A percentile compares a stretch with the other conserved stretches of the same genome.
These are phyloP conservation scores for Taxawa tesnikishii DNA, from an alignment of 2,329 filamentous ascomycete genomes.

Conservation along the genomic window DNA sequence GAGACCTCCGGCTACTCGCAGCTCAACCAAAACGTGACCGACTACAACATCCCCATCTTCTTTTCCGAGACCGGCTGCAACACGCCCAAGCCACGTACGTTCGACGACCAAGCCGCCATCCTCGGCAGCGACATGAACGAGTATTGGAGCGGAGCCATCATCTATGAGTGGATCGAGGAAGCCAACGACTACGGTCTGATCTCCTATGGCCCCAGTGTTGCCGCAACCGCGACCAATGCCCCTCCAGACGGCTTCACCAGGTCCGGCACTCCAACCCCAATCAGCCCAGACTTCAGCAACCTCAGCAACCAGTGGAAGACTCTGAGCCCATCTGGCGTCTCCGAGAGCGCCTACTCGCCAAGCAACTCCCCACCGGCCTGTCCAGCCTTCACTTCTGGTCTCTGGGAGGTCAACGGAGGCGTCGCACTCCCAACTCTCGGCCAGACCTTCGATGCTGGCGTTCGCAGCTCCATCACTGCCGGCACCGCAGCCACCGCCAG, in stretches of 20 bases:
- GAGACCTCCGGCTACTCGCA: conserved; percentile 54
- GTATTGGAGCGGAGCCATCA: conserved; percentile 63
- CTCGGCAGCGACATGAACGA: conserved; percentile 61
- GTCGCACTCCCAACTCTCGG: conserved; percentile 59
- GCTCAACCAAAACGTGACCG: conserved; percentile 53
- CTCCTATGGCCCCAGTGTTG: conserved; percentile 54
- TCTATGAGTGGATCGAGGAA: conserved; percentile 88
- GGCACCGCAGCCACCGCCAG: conserved; percentile 16
- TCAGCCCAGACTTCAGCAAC: conserved; percentile 67
- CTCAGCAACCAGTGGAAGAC: conserved; percentile 66
- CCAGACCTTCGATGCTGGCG: conserved; percentile 23
- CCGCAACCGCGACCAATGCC: conserved; percentile 27
- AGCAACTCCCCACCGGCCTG: conserved; percentile 52
- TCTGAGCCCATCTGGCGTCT: conserved; percentile 56
- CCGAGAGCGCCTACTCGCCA: conserved; percentile 52
- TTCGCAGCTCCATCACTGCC: conserved; percentile 8
- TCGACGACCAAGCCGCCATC: conserved; percentile 63
- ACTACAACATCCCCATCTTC: conserved; percentile 75
- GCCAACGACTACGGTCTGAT: conserved; percentile 65
- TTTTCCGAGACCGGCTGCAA: conserved; percentile 87
- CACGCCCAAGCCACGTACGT: conserved; percentile 46
- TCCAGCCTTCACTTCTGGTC: conserved; percentile 53
- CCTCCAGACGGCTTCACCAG: conserved; percentile 58
- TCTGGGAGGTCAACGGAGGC: conserved; percentile 63
- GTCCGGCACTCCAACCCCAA: conserved; percentile 59